A percentile compares a stretch with the other conserved stretches of the same genome.
Conservation (phyloP, 2,329 filamentous ascomycete species). For the Amesomyces nigricolor region DNA sequence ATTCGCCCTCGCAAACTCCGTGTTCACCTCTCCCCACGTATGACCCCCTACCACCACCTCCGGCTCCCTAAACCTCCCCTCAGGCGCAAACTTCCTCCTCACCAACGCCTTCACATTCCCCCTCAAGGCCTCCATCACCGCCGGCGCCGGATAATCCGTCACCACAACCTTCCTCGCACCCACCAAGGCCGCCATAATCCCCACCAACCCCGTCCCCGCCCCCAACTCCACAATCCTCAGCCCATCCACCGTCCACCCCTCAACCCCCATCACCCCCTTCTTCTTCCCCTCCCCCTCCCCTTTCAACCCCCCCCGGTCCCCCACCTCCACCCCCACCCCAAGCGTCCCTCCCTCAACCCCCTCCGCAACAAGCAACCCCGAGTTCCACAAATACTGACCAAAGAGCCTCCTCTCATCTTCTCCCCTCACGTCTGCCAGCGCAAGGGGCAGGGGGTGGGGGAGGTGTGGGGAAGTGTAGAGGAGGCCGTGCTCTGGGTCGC, state of each 20-base stretch:
- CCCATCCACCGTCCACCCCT: conserved; percentile 44
- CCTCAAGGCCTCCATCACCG: conserved; percentile 53
- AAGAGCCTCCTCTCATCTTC: conserved; percentile 57
- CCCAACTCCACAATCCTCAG: conserved; percentile 59
- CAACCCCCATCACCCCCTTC: conserved; percentile 12
- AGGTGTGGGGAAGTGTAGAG: conserved; percentile 53
- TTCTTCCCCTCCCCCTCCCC: conserved; percentile 33
- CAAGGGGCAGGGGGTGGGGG: conserved; percentile 40
- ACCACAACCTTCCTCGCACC: conserved; percentile 49
- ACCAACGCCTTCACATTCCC: conserved; percentile 53
- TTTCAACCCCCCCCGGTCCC: conserved; percentile 16
- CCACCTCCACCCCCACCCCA: conserved; percentile 16
- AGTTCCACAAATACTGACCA: conserved; percentile 70
- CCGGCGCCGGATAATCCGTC: conserved; percentile 62
- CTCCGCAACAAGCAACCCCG: conserved; percentile 51
- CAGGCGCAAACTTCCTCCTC: conserved; percentile 31
- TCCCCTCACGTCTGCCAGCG: conserved; percentile 42
- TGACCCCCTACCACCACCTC: conserved; percentile 52
- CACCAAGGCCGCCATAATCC: conserved; percentile 43
- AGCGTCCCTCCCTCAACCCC: conserved; percentile 48
- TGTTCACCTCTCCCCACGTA: conserved; percentile 53
- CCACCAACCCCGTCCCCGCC: conserved; percentile 55
- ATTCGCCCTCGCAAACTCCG: conserved; percentile 22
- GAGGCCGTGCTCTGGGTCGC: conserved; percentile 53
- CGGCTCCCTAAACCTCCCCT: conserved; percentile 22